Percentiles rank a stretch among this genome's conserved stretches.
Evolutionary conservation across 306 rosid species (phyloP).

Genomic region (Myrica gale): DNA sequence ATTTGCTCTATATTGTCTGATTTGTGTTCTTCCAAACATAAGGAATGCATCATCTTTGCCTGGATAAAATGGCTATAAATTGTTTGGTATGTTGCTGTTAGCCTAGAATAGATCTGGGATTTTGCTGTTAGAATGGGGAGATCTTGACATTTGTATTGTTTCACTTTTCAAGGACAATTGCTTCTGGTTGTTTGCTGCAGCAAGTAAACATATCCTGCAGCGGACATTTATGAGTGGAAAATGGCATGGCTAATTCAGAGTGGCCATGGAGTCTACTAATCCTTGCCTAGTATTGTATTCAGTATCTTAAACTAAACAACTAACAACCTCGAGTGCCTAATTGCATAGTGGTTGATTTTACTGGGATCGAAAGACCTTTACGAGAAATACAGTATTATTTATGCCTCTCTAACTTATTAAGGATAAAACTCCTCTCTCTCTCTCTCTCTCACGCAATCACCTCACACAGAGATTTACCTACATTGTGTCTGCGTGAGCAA

Average conservation of each 20-base stretch:
- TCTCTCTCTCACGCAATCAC: not conserved
- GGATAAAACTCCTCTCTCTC: not conserved
- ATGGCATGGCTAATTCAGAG: not conserved
- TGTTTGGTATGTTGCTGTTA: slow-evolving; percentile 2
- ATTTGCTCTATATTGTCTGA: not conserved
- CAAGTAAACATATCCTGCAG: not conserved
- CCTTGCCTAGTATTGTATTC: not conserved
- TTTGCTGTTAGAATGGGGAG: not conserved
- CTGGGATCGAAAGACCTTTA: not conserved
- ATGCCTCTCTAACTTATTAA: not conserved
- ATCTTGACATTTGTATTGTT: not conserved
- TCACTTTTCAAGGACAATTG: not conserved
- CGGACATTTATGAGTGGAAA: not conserved
- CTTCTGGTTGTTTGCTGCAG: not conserved
- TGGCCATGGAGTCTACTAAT: not conserved
- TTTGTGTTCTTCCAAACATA: slow-evolving; percentile 6
- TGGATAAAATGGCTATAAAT: slow-evolving; percentile 4
- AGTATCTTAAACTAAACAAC: not conserved
- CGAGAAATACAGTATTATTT: not conserved
- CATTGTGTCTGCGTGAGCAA: not conserved
- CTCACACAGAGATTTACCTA: no score
- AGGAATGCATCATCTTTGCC: not conserved
- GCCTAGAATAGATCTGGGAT: not conserved
- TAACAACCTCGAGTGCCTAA: not conserved
- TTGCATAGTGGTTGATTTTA: not conserved